Base-by-base conservation (phyloP, 1,139 yeast genomes). In the Petasospora fabianii region DNA sequence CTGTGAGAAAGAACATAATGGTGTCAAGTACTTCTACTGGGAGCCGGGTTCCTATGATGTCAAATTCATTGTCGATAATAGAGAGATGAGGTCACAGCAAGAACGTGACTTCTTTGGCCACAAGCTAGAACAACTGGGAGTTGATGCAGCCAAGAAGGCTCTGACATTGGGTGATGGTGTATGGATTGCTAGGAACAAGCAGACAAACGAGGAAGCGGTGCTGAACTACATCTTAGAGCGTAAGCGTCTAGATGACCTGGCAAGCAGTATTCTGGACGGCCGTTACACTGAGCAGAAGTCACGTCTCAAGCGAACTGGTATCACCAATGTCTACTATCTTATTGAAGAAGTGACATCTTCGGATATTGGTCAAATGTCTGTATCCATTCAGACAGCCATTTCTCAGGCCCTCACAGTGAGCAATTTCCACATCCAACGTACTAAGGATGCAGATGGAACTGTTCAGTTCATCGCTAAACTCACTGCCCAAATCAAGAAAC, bases 201-300 rank as follows among this genome's bases (percentile, higher is more conserved):
- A 46, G 0, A 75, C 85, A 0, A 71, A 74, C 1, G 71, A 73
- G 42, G 81, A 80, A 42, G 88, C 81, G 3, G 81, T 86, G 1
- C 61, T 94, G 16, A 86, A 90, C 55, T 80, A 76, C 47, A 82
- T 92, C 20, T 73, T 94, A 41, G 99, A 94, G 61, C 71, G 99
- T 29, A 94, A 94, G 60, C 66, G 96, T 42, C 62, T 88, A 32
- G 96, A 86, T 56, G 99, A 94, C 66, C 71, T 94, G 53, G 83
- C 84, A 0, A 58, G 71, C 34, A 85, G 96, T 38, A 88, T 94
- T 32, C 73, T 75, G 46, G 98, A 92, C 61, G 96, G 96, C 4
- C 67, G 99, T 38, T 90, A 78, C 50, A 67, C 71, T 44, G 98
- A 92, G 58, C 99, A 92, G 56, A 90, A 92, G 56, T 66, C 71